Percentiles rank a stretch among this genome's conserved stretches.
These are phyloP conservation scores for Suillus americanus DNA, from an alignment of 768 basidiomycete genomes.

Conservation along the genomic window DNA sequence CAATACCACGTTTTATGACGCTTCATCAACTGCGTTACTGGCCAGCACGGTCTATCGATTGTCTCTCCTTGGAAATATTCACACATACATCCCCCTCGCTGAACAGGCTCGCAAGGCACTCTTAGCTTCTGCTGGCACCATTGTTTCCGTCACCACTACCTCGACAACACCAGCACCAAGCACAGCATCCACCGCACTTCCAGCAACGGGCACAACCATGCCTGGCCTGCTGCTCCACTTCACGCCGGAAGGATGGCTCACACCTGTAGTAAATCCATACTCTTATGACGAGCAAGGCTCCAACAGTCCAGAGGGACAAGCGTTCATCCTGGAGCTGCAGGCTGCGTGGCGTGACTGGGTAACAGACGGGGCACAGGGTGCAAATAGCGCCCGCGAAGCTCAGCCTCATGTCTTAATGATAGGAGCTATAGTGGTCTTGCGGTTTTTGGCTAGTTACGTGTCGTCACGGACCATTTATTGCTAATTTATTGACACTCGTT, in stretches of 20 bases:
- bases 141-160: conserved; percentile 14
- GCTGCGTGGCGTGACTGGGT: conserved; percentile 79
- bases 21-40: conserved; percentile 70
- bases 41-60: conserved; percentile 77
- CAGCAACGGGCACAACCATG: conserved; percentile 10
- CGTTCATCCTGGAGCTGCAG: conserved; percentile 75
- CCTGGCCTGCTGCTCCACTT: conserved; percentile 46
- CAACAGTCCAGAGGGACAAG: conserved; percentile 73
- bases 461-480: neutral
- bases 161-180: neutral
- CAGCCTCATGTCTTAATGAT: neutral
- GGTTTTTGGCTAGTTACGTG: neutral
- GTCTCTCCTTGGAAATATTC: conserved; percentile 50
- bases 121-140: conserved; percentile 21
- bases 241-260: conserved; percentile 61
- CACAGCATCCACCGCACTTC: conserved; percentile 8
- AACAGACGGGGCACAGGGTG: conserved; percentile 50
- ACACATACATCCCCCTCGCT: conserved; percentile 54
- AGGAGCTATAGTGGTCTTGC: neutral
- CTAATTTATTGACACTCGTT: neutral
- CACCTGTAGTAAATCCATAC: conserved; percentile 75
- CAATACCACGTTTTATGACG: conserved; percentile 64
- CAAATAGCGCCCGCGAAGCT: conserved; percentile 34
- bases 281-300: conserved; percentile 45
- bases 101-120: conserved; percentile 50